phyloP scores from a whole-genome alignment of 345 rosid genomes.

The Rhizophora mangle region DNA sequence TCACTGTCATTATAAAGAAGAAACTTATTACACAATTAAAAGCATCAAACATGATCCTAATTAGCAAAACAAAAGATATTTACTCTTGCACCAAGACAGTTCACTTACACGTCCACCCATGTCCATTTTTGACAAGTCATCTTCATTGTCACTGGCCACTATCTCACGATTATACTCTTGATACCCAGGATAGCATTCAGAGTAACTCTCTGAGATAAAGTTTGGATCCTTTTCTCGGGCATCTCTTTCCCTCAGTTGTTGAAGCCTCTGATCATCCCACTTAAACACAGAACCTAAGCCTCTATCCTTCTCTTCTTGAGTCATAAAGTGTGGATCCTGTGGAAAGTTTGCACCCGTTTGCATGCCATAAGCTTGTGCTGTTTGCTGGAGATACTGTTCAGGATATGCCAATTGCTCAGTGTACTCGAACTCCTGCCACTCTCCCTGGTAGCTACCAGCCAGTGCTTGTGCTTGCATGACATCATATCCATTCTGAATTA shows the following conservation, averaged over 20 bases:
- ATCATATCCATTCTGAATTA: slow-evolving; percentile 71
- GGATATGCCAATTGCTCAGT: slow-evolving; percentile 77
- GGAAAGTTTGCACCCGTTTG: slow-evolving; percentile 42
- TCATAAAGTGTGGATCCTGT: slow-evolving; percentile 85
- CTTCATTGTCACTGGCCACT: slow-evolving; percentile 91
- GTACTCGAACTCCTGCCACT: slow-evolving; percentile 90
- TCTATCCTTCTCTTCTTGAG: slow-evolving; percentile 97
- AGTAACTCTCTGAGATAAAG: slow-evolving; percentile 89
- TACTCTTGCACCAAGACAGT: neutral
- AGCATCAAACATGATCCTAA: neutral
- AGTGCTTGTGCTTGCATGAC: slow-evolving; percentile 66
- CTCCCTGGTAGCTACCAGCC: slow-evolving; percentile 72
- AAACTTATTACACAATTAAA: neutral
- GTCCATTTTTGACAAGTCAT: slow-evolving; percentile 94
- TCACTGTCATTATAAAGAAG: too few relatives aligned
- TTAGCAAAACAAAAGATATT: neutral
- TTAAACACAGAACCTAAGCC: slow-evolving; percentile 98
- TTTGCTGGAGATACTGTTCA: slow-evolving; percentile 72
- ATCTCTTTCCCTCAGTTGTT: slow-evolving; percentile 82
- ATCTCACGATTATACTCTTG: slow-evolving; percentile 94
- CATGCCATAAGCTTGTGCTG: slow-evolving; percentile 42
- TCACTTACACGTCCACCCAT: slow-evolving; percentile 92
- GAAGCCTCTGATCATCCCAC: slow-evolving; percentile 96
- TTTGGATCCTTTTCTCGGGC: slow-evolving; percentile 92
- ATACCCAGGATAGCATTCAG: slow-evolving; percentile 98